phyloP scores from a whole-genome alignment of 345 rosid species.

The Nasturtium officinale region DNA sequence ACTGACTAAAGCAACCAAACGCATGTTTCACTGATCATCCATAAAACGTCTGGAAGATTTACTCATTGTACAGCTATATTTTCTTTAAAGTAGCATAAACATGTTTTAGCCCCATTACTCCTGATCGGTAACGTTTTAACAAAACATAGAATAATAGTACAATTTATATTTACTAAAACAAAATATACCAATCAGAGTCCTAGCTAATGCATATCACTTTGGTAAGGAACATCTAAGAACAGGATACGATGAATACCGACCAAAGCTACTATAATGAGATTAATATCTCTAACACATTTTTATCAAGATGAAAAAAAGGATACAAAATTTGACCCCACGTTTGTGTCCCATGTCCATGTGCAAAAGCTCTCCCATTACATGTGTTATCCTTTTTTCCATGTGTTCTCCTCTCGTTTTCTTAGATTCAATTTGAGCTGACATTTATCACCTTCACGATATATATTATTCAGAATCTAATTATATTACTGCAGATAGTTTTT shows the following conservation, averaged over 20 bases:
- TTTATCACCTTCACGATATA: conserved; percentile 9
- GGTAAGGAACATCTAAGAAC: conserved; percentile 15
- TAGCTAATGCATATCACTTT: neutral
- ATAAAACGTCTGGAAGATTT: too few species aligned
- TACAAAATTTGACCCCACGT: conserved; percentile 26
- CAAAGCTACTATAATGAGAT: conserved; percentile 16
- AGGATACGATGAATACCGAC: conserved; percentile 23
- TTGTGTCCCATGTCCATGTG: conserved; percentile 41
- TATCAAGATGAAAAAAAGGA: neutral
- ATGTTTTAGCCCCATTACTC: too few species aligned
- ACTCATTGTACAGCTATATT: too few species aligned
- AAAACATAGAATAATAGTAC: too few species aligned
- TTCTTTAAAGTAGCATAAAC: too few species aligned
- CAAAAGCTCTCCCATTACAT: conserved; percentile 19
- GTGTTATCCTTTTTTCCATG: conserved; percentile 20
- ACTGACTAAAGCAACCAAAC: too few species aligned
- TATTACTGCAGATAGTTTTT: neutral
- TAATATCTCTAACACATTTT: neutral
- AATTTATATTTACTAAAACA: too few species aligned
- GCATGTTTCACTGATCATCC: too few species aligned
- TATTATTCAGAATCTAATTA: neutral
- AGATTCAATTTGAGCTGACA: conserved; percentile 25
- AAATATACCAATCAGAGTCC: neutral
- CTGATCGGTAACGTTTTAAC: too few species aligned
- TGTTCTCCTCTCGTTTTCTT: conserved; percentile 31